Evolutionary conservation across 768 basidiomycete species (phyloP).

Genomic region (Lactarius akahatsu): DNA sequence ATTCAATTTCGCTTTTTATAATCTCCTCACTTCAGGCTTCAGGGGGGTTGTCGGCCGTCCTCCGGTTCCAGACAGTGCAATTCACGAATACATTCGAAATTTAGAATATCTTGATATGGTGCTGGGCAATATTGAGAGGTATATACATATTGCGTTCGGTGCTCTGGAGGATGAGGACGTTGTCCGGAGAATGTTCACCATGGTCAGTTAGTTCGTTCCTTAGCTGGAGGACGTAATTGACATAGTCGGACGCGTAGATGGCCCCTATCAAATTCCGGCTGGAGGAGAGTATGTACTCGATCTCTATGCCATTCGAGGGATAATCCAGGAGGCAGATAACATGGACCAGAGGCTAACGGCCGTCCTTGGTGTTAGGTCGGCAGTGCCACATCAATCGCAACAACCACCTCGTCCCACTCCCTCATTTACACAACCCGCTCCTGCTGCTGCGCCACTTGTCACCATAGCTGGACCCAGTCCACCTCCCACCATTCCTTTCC

Average conservation of each 20-base stretch:
- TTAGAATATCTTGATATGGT: constrained; percentile 17
- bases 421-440: background rate
- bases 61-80: constrained; percentile 4
- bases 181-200: constrained; percentile 3
- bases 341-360: constrained; percentile 20
- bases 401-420: constrained; percentile 8
- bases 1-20: background rate
- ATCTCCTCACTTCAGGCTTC: background rate
- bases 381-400: constrained; percentile 1
- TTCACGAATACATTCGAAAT: constrained; percentile 17
- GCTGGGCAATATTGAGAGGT: constrained; percentile 6
- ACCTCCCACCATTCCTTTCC: background rate
- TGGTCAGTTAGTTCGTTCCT: constrained; percentile 10
- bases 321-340: constrained; percentile 27
- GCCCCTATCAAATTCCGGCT: constrained; percentile 17
- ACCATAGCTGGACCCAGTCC: constrained; percentile 6
- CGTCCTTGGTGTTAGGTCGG: background rate
- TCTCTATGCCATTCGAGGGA: constrained; percentile 22
- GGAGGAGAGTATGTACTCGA: constrained; percentile 19
- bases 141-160: constrained; percentile 10
- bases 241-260: constrained; percentile 4
- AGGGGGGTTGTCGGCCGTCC: background rate
- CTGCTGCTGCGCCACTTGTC: background rate
- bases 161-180: constrained; percentile 2
- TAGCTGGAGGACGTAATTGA: background rate